Evolutionary conservation across 208 protist species (phyloP).

Genomic region (Leptomonas pyrrhocoris): DNA sequence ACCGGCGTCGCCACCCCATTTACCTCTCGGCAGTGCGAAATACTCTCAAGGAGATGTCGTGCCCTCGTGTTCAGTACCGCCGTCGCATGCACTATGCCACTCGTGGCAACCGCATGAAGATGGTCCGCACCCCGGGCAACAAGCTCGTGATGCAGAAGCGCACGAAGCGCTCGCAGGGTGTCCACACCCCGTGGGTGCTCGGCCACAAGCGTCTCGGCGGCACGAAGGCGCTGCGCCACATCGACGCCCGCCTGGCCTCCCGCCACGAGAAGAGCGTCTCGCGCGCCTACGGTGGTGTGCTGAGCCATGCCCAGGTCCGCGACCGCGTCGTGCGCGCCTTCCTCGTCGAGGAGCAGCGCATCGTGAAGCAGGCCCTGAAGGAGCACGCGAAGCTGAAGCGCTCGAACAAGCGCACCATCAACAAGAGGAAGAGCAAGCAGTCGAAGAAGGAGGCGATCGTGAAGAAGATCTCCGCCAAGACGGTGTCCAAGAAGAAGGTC

Average conservation of each 20-base stretch:
- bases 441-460: slow-evolving; percentile 49
- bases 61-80: slow-evolving; percentile 78
- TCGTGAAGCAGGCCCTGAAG: slow-evolving; percentile 94
- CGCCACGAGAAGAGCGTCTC: slow-evolving; percentile 95
- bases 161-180: slow-evolving; percentile 93
- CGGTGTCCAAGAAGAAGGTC: slow-evolving; percentile 56
- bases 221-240: slow-evolving; percentile 91
- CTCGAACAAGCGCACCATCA: slow-evolving; percentile 65
- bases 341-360: slow-evolving; percentile 99
- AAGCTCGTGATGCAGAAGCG: slow-evolving; percentile 95
- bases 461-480: slow-evolving; percentile 53
- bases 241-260: slow-evolving; percentile 73
- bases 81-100: slow-evolving; percentile 84
- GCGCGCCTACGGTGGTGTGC: slow-evolving; percentile 97
- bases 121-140: slow-evolving; percentile 91
- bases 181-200: slow-evolving; percentile 94
- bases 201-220: slow-evolving; percentile 92
- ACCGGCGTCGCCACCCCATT: background rate
- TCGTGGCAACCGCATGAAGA: slow-evolving; percentile 80
- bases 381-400: slow-evolving; percentile 73
- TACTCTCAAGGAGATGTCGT: slow-evolving; percentile 46
- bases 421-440: slow-evolving; percentile 74
- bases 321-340: slow-evolving; percentile 98
- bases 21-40: slow-evolving; percentile 11
- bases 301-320: slow-evolving; percentile 95